phyloP scores from a whole-genome alignment of 2,329 filamentous ascomycete genomes.

The Aspergillus ochraceoroseus region DNA sequence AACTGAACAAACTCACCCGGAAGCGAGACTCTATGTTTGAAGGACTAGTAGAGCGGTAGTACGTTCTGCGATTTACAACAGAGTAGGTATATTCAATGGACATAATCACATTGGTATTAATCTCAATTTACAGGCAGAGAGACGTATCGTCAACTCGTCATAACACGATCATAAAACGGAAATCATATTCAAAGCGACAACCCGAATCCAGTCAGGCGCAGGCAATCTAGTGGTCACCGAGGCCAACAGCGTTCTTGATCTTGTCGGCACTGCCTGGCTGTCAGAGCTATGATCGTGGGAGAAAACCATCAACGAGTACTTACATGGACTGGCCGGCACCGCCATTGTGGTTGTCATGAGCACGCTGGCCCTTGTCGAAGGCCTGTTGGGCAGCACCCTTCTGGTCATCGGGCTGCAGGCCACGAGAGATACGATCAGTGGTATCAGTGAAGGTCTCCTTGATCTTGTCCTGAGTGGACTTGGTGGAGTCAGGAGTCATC shows the following conservation, averaged over 20 bases:
- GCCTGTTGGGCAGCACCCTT: constrained; percentile 54
- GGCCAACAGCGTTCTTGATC: constrained; percentile 42
- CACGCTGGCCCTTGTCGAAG: constrained; percentile 48
- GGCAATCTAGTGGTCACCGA: constrained; percentile 31
- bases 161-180: constrained; percentile 10
- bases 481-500: constrained; percentile 55
- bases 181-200: constrained; percentile 1
- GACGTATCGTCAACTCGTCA: constrained; percentile 27
- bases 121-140: constrained; percentile 7
- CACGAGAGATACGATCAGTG: constrained; percentile 52
- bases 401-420: constrained; percentile 48
- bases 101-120: background rate
- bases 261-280: constrained; percentile 37
- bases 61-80: constrained; percentile 2
- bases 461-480: constrained; percentile 57
- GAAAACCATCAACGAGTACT: constrained; percentile 18
- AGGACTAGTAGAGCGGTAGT: constrained; percentile 53
- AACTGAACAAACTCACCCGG: constrained; percentile 58
- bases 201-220: background rate
- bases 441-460: constrained; percentile 55
- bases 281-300: background rate
- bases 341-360: constrained; percentile 43
- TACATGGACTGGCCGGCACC: constrained; percentile 40
- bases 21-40: constrained; percentile 72
- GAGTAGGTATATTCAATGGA: too few relatives aligned